Evolutionary conservation across 352 stramenopile genomes (phyloP).

Genomic region (Pilasporangium apinafurcum): DNA sequence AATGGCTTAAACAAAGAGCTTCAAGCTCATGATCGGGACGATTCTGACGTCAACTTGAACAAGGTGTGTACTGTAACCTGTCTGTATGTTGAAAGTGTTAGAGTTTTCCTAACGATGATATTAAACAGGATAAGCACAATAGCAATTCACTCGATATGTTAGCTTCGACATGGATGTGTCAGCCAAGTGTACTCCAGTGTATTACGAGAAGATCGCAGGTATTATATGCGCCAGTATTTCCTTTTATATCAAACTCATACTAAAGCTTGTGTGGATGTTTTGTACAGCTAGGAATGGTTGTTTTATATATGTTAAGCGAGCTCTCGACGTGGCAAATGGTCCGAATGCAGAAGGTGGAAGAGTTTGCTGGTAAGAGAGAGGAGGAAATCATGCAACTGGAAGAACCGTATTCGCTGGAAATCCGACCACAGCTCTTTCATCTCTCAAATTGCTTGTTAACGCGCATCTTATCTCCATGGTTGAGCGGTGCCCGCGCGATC

Average conservation of each 20-base stretch:
- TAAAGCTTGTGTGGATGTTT: background rate
- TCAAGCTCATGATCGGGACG: too few species aligned
- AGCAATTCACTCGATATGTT: too few species aligned
- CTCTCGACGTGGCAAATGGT: slow-evolving; percentile 87
- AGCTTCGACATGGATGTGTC: too few species aligned
- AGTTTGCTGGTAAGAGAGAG: slow-evolving; percentile 57
- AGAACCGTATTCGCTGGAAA: slow-evolving; percentile 80
- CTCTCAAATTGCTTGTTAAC: slow-evolving; percentile 61
- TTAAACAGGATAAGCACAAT: slow-evolving; percentile 6
- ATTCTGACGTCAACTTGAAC: too few species aligned
- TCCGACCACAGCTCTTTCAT: slow-evolving; percentile 67
- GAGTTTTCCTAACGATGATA: too few species aligned
- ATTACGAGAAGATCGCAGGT: slow-evolving; percentile 75
- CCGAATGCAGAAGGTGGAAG: slow-evolving; percentile 80
- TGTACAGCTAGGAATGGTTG: slow-evolving; percentile 57
- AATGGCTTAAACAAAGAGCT: too few species aligned
- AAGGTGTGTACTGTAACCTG: too few species aligned
- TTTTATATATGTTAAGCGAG: slow-evolving; percentile 70
- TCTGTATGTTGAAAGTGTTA: too few species aligned
- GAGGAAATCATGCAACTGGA: slow-evolving; percentile 72
- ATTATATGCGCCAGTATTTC: slow-evolving; percentile 1
- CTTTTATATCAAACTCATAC: background rate
- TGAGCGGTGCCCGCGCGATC: slow-evolving; percentile 3
- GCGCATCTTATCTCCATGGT: slow-evolving; percentile 52
- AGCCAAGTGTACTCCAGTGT: slow-evolving; percentile 20